A percentile compares a stretch with the other conserved stretches of the same genome.
Evolutionary conservation across 192 early-diverging fungal species (phyloP).

Genomic region (Entomortierella beljakovae): DNA sequence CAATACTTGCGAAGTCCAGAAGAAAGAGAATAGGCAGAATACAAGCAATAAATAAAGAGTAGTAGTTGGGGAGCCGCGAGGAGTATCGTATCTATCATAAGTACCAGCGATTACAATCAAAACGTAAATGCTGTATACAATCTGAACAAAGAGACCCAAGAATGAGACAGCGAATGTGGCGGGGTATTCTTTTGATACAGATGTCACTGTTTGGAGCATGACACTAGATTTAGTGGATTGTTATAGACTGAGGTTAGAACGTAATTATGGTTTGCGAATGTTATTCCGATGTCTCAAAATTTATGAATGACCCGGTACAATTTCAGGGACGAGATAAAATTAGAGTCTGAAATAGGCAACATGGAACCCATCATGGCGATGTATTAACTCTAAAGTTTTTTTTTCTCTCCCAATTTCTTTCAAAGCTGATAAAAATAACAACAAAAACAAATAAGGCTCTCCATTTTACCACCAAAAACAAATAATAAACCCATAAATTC

Average conservation of each 20-base stretch:
- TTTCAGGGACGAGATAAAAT: too few species aligned
- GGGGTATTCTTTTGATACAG: conserved; percentile 72
- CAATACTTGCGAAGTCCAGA: conserved; percentile 85
- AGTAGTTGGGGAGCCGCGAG: conserved; percentile 42
- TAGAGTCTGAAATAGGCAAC: too few species aligned
- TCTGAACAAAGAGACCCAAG: conserved; percentile 70
- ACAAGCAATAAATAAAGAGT: conserved; percentile 68
- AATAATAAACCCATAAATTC: too few species aligned
- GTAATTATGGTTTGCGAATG: conserved; percentile 9
- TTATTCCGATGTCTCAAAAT: conserved; percentile 2
- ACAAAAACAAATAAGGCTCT: neutral
- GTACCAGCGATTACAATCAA: conserved; percentile 70
- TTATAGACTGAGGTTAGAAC: neutral
- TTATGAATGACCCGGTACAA: neutral
- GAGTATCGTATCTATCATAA: conserved; percentile 37
- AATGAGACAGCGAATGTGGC: conserved; percentile 76
- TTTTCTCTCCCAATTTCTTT: too few species aligned
- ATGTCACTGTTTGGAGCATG: conserved; percentile 78
- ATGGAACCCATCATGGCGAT: too few species aligned
- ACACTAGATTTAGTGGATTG: conserved; percentile 15
- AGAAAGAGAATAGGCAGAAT: conserved; percentile 74
- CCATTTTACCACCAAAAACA: neutral
- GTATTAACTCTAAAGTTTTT: too few species aligned
- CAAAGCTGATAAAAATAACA: neutral
- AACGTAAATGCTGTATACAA: conserved; percentile 70